Evolutionary conservation across 495 filamentous ascomycete genomes (phyloP).

Genomic region (Jackrogersella minutella): DNA sequence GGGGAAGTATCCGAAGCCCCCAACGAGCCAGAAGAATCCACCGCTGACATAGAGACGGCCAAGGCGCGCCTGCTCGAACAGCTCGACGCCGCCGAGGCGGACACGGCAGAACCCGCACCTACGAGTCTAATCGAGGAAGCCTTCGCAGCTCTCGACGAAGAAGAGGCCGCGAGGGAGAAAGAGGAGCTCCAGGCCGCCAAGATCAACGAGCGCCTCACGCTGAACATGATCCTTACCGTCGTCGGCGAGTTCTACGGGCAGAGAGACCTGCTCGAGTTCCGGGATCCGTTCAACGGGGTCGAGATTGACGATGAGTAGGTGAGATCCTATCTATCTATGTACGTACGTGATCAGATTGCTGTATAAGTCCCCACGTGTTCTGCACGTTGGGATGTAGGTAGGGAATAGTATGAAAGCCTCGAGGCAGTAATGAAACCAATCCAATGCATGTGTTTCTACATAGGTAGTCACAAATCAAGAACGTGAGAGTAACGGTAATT

Average conservation of each 20-base stretch:
- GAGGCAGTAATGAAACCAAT: no score
- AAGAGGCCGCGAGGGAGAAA: slow-evolving; percentile 8
- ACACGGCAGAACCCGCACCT: slow-evolving; percentile 15
- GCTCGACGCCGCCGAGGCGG: slow-evolving; percentile 43
- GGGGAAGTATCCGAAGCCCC: slow-evolving; percentile 53
- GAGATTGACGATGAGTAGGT: slow-evolving; percentile 40
- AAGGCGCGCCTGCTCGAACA: slow-evolving; percentile 65
- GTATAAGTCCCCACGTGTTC: not conserved
- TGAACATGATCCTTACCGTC: slow-evolving; percentile 93
- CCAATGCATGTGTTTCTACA: no score
- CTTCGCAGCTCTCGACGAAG: slow-evolving; percentile 38
- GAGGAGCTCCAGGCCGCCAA: slow-evolving; percentile 32
- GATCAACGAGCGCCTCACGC: slow-evolving; percentile 63
- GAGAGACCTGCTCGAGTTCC: slow-evolving; percentile 78
- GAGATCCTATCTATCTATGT: not conserved
- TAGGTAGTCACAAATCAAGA: no score
- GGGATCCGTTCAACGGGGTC: slow-evolving; percentile 61
- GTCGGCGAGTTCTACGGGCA: slow-evolving; percentile 92
- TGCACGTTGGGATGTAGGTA: no score
- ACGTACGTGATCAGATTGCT: not conserved
- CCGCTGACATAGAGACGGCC: slow-evolving; percentile 63
- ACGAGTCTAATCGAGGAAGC: slow-evolving; percentile 30
- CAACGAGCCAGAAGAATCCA: slow-evolving; percentile 40
- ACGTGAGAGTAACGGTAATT: no score
- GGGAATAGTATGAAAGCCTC: no score